These are phyloP conservation scores for Nematocida sp. DNA, from an alignment of 371 early-diverging fungal species.

Conservation along the genomic window DNA sequence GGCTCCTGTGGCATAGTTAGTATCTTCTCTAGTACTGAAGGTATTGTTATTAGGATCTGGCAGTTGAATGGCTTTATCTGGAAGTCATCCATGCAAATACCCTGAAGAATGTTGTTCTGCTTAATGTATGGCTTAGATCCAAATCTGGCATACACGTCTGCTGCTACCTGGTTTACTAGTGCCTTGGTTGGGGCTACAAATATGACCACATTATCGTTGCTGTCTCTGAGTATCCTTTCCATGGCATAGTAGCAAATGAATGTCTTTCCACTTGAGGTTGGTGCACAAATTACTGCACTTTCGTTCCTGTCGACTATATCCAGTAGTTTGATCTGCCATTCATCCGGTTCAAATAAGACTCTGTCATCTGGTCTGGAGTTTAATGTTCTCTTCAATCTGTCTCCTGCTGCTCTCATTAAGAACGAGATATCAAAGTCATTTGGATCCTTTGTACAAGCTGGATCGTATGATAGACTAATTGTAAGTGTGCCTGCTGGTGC, in stretches of 20 bases:
- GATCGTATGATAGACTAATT: constrained; percentile 23
- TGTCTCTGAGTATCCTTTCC: constrained; percentile 66
- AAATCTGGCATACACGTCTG: constrained; percentile 68
- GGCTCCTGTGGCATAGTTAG: constrained; percentile 49
- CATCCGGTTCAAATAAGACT: constrained; percentile 67
- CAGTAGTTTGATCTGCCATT: constrained; percentile 66
- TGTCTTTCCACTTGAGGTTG: constrained; percentile 68
- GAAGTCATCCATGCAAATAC: constrained; percentile 62
- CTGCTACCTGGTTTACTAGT: constrained; percentile 68
- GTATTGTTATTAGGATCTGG: constrained; percentile 67
- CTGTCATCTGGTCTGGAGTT: constrained; percentile 63
- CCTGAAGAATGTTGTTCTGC: constrained; percentile 60
- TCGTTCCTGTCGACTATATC: constrained; percentile 65
- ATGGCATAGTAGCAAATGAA: constrained; percentile 69
- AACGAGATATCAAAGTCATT: constrained; percentile 65
- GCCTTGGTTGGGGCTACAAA: constrained; percentile 69
- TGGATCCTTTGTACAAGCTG: constrained; percentile 24
- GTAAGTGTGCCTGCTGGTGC: too few relatives aligned
- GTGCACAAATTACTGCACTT: constrained; percentile 67
- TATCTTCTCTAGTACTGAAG: constrained; percentile 63
- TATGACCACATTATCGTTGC: constrained; percentile 65
- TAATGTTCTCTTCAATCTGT: constrained; percentile 61
- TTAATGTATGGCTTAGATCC: constrained; percentile 60
- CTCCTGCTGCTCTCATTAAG: constrained; percentile 63
- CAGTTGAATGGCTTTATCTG: constrained; percentile 60